Conservation (phyloP, 768 basidiomycete genomes). For the Mycena latifolia region DNA sequence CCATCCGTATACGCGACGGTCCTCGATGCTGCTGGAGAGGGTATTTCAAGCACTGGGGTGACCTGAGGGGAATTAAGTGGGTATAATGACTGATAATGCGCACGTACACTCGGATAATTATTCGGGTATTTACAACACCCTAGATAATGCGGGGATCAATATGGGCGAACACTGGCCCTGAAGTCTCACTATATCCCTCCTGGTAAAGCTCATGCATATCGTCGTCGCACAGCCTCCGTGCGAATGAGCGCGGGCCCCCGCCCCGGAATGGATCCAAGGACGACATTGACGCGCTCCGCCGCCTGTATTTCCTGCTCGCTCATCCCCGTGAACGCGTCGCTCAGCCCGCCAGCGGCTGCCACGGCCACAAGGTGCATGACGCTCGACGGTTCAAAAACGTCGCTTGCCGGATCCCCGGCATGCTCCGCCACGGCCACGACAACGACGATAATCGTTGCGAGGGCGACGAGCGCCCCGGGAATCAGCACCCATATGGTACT, state of each 20-base stretch:
- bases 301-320: not conserved
- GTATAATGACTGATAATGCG: too few species aligned
- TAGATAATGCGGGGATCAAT: too few species aligned
- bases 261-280: constrained; percentile 1
- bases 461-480: constrained; percentile 1
- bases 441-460: not conserved
- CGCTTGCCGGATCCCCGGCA: not conserved
- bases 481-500: not conserved
- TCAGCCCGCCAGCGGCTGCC: not conserved
- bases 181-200: too few species aligned
- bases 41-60: not conserved
- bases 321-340: not conserved
- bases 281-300: not conserved
- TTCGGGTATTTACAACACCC: too few species aligned
- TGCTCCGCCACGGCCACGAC: not conserved
- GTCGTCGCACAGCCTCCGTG: not conserved
- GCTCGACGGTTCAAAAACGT: constrained; percentile 1
- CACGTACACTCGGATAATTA: too few species aligned
- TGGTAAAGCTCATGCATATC: too few species aligned
- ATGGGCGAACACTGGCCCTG: too few species aligned
- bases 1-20: not conserved
- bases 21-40: not conserved
- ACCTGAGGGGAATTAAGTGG: too few species aligned
- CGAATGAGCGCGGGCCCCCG: not conserved
- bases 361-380: constrained; percentile 7